Conservation (phyloP, 805 yeast species). For the Jamesozyma hellenica region DNA sequence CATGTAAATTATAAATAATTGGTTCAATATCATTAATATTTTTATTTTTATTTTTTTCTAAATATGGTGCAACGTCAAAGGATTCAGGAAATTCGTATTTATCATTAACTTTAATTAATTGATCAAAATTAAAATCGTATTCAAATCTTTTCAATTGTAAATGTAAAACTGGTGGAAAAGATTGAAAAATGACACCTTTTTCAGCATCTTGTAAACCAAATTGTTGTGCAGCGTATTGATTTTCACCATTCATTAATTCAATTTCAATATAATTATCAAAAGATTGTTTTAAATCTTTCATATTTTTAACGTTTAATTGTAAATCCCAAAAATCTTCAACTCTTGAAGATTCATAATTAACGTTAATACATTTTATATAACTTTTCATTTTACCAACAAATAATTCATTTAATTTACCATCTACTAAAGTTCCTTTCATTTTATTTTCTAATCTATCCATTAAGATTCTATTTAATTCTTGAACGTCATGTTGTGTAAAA, state of each 20-base stretch:
- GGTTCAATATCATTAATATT: slow-evolving; percentile 17
- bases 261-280: slow-evolving; percentile 81
- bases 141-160: slow-evolving; percentile 90
- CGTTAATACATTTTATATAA: slow-evolving; percentile 83
- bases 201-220: slow-evolving; percentile 90
- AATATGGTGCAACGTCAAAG: slow-evolving; percentile 69
- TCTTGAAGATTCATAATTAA: slow-evolving; percentile 84
- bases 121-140: slow-evolving; percentile 83
- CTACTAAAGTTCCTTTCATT: slow-evolving; percentile 82
- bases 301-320: slow-evolving; percentile 83
- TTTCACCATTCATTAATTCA: slow-evolving; percentile 87
- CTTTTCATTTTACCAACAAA: slow-evolving; percentile 97
- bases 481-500: slow-evolving; percentile 96
- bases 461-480: slow-evolving; percentile 85
- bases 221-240: slow-evolving; percentile 86
- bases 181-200: slow-evolving; percentile 87
- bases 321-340: slow-evolving; percentile 97
- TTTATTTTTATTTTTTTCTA: slow-evolving; percentile 54
- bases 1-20: slow-evolving; percentile 66
- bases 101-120: slow-evolving; percentile 84
- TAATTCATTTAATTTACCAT: slow-evolving; percentile 61
- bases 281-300: slow-evolving; percentile 60
- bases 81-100: slow-evolving; percentile 79
- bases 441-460: slow-evolving; percentile 89
- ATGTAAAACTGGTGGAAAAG: slow-evolving; percentile 87